phyloP scores from a whole-genome alignment of 2,329 filamentous ascomycete genomes.

The Lasiodiplodia sp. region DNA sequence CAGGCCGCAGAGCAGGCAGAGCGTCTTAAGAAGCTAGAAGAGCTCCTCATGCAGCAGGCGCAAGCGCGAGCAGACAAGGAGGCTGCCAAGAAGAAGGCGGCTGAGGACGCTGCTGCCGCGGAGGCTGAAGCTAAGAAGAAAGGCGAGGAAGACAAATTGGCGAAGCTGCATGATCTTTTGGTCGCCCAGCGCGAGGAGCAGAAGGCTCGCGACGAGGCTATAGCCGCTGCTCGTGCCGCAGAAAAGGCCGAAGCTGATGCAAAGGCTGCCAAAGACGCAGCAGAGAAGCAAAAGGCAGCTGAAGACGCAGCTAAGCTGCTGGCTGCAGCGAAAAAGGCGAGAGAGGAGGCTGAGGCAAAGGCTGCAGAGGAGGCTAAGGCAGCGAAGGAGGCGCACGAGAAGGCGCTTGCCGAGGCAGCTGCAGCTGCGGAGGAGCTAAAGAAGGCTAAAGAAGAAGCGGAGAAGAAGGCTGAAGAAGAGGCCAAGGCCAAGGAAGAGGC shows the following conservation, averaged over 20 bases:
- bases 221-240: constrained; percentile 35
- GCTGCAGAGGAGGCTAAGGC: constrained; percentile 41
- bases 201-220: constrained; percentile 45
- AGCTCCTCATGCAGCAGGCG: constrained; percentile 45
- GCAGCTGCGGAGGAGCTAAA: constrained; percentile 62
- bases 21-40: constrained; percentile 47
- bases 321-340: constrained; percentile 42
- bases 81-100: constrained; percentile 44
- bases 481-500: constrained; percentile 50
- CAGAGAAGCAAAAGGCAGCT: constrained; percentile 54
- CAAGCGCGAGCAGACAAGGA: constrained; percentile 47
- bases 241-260: constrained; percentile 50
- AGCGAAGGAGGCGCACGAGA: constrained; percentile 38
- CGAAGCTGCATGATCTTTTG: constrained; percentile 48
- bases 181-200: constrained; percentile 52
- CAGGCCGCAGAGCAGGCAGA: constrained; percentile 32
- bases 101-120: constrained; percentile 40
- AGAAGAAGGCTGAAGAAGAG: constrained; percentile 57
- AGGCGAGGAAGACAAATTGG: constrained; percentile 43
- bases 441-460: constrained; percentile 58
- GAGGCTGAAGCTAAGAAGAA: constrained; percentile 44
- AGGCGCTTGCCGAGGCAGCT: constrained; percentile 51
- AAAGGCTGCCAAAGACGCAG: constrained; percentile 59
- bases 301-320: constrained; percentile 41
- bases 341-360: constrained; percentile 42